phyloP scores from a whole-genome alignment of 495 filamentous ascomycete genomes.

The Penicillium chermesinum region DNA sequence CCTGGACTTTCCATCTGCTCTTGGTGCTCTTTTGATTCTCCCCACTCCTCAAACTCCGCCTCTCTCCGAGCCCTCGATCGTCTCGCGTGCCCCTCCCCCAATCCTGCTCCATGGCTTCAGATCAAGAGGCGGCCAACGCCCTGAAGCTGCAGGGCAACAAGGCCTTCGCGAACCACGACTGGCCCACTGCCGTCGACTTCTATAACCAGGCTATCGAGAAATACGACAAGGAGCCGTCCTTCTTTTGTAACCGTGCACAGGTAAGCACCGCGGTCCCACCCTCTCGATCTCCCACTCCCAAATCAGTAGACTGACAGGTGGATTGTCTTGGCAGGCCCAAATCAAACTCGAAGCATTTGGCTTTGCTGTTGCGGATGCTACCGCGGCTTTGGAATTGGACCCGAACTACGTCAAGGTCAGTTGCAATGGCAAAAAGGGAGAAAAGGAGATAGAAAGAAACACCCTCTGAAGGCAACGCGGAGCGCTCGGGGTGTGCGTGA shows the following conservation, averaged over 20 bases:
- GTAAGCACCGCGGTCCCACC: slow-evolving; percentile 55
- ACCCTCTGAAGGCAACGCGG: too few relatives aligned
- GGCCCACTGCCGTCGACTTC: slow-evolving; percentile 74
- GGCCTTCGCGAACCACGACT: slow-evolving; percentile 83
- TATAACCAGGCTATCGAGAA: slow-evolving; percentile 88
- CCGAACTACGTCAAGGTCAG: slow-evolving; percentile 77
- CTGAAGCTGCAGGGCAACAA: slow-evolving; percentile 94
- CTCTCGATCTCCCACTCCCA: slow-evolving; percentile 6
- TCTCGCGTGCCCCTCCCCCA: slow-evolving; percentile 34
- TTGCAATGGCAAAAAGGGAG: slow-evolving; percentile 4
- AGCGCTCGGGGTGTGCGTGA: too few relatives aligned
- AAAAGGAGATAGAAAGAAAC: too few relatives aligned
- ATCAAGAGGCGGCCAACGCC: slow-evolving; percentile 64
- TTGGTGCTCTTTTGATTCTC: neutral
- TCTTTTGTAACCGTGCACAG: slow-evolving; percentile 92
- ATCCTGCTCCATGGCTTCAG: slow-evolving; percentile 43
- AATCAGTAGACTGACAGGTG: slow-evolving; percentile 12
- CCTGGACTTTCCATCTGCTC: neutral
- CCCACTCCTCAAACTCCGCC: slow-evolving; percentile 4
- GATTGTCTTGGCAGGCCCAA: slow-evolving; percentile 57
- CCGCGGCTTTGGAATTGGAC: slow-evolving; percentile 89
- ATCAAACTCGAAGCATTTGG: slow-evolving; percentile 95
- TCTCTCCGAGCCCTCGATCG: slow-evolving; percentile 12
- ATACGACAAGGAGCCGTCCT: slow-evolving; percentile 78
- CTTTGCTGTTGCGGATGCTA: slow-evolving; percentile 85